Evolutionary conservation across 495 filamentous ascomycete genomes (phyloP), one percentile per base, ranked within the genome.

Genomic region (Astrothelium subdiscretum): DNA sequence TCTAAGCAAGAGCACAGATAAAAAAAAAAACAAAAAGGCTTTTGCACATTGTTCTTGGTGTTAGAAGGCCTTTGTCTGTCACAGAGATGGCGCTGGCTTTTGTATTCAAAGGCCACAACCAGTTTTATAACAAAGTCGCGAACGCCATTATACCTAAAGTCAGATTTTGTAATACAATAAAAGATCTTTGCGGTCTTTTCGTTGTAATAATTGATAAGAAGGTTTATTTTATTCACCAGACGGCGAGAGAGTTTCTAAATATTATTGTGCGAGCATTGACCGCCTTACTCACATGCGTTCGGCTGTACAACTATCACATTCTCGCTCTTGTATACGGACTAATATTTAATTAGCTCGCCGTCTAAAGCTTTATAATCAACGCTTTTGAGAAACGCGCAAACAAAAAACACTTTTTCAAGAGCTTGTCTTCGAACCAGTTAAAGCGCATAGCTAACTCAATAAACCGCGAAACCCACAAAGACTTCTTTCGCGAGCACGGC

Each of bases 41-140:
- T 0, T 66, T 81, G 6, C 70, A 71, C n/a, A 71, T 78, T 20
- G 64, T 81, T 0, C n/a, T 79, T 27, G 76, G 67, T 15, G 78
- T 77, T 6, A 29, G 10, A 44, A 40, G 72, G 31, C 77, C 78
- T 0, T 57, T 81, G 20, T 70, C 67, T 2, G n/a, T 81, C 10
- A 1, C 60, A 20, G 77, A 80, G 62, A 71, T 81, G 68, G 69
- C 67, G 29, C 32, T 74, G 27, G 74, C 74, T 13, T 31, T 80
- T 2, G 69, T 71, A 22, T 57, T 76, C 20, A 58, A 63, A 62
- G 31, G 67, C 27, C 27, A 57, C 5, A 44, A 66, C 31, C 40
- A 62, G 32, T 70, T 69, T n/a, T 52, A 66, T 31, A 2, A 63
- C 35, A 65, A 70, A 20, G 61, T 71, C 42, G 68, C 12, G 4